Conservation (phyloP, 345 rosid genomes). For the Diplotaxis tenuifolia region DNA sequence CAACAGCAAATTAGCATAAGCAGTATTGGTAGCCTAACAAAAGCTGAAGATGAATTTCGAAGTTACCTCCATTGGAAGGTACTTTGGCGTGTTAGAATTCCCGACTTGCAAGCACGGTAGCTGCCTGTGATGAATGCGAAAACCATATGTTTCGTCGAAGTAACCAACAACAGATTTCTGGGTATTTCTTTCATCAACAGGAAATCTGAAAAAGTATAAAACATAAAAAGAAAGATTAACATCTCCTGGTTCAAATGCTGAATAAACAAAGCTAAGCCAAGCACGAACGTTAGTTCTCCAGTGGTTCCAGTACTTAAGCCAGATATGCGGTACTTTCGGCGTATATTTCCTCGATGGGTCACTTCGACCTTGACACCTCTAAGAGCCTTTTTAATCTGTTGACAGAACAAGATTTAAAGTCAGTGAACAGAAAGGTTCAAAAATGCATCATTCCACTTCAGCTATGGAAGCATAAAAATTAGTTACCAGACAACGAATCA, state of each 20-base stretch:
- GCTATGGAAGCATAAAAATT: background rate
- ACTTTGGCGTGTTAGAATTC: slow-evolving; percentile 78
- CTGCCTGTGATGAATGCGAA: slow-evolving; percentile 63
- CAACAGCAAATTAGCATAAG: too few species aligned
- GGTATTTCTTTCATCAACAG: slow-evolving; percentile 82
- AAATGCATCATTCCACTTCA: background rate
- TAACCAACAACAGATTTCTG: slow-evolving; percentile 83
- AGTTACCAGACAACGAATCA: background rate
- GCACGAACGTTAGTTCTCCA: slow-evolving; percentile 73
- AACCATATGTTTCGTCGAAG: slow-evolving; percentile 71
- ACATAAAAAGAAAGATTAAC: too few species aligned
- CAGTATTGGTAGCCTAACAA: too few species aligned
- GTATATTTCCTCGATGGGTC: slow-evolving; percentile 89
- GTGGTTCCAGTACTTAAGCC: slow-evolving; percentile 86
- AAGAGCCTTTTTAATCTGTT: slow-evolving; percentile 82
- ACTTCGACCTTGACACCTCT: slow-evolving; percentile 92
- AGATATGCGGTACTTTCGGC: slow-evolving; percentile 86
- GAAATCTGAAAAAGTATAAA: slow-evolving; percentile 46
- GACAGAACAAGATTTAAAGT: background rate
- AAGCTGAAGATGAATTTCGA: too few species aligned
- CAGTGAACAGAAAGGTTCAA: too few species aligned
- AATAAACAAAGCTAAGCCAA: background rate
- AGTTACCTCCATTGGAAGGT: slow-evolving; percentile 86
- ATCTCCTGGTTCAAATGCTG: too few species aligned
- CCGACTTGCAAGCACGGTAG: slow-evolving; percentile 95